Evolutionary conservation across 75 land plant species (phyloP), one percentile per base, ranked within the genome.

Genomic region (Larix kaempferi): DNA sequence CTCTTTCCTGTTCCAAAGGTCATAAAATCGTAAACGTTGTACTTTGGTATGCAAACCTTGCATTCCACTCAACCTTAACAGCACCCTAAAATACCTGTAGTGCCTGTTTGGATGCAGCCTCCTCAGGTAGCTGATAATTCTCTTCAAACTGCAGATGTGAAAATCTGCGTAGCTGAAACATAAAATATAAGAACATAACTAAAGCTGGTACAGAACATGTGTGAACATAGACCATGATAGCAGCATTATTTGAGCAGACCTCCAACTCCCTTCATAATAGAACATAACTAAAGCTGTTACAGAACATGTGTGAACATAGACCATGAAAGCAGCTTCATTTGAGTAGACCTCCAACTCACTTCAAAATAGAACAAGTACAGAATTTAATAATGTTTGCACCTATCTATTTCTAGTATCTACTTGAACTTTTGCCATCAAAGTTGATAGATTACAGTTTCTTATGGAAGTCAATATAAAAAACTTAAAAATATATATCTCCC

Each of bases 131-230:
- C 52, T 69, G 72, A 41, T 69, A 69, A 69, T 69, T 19, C 72
- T 69, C 11, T 69, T 41, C 72, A 41, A 69, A 69, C 52, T 69
- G 72, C 52, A 69, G 52, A 69, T 69, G 72, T 37, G 72, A 69
- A 69, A 69, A 69, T 8, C 72, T 69, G 23, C 52, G 52, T 69
- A 41, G 52, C 72, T 69, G 49, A 69, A 41, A 41, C 49, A 39
- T 16, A 41, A 69, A 41, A 69, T 11, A 41, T 37, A 69, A 67
- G 49, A 39, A 39, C 72, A 41, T 15, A 39, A 69, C 11, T 21
- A 69, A 16, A 41, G 52, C 21, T 69, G 25, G n/a, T 3, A 69
- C 52, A 69, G n/a, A 69, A n/a, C 2, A 19, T 37, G 49, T 22
- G 41, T 41, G 49, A 39, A 8, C 3, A 69, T 37, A 69, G 49